Base-by-base conservation (phyloP, 1,284 basidiomycete genomes). In the Exobasidium rhododendri region DNA sequence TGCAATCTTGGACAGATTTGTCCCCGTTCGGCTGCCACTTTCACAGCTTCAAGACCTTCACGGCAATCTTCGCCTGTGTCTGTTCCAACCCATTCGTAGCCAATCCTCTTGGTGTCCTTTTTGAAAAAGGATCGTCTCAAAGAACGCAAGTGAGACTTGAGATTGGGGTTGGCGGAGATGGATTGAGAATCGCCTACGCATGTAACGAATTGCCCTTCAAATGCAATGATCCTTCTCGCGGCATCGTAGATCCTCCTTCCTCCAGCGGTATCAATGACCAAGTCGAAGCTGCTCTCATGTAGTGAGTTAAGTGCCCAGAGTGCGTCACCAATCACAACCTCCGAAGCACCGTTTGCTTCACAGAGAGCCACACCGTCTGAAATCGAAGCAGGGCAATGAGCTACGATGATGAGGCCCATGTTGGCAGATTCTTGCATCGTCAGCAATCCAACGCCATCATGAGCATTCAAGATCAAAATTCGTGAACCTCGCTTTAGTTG, bases 391-490 rank as follows among this genome's bases (percentile, higher is more conserved):
- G 81, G 80, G 51, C 79, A 79, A 55, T 82, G 82, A 0, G 80
- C 81, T 2, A 81, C 78, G 43, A 82, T 77, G 65, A 81, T 77
- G 22, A 82, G 68, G 20, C 81, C 80, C 29, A 81, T 67, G 17
- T 73, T 70, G 10, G 64, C 67, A 3, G 74, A 75, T 58, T 81
- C 78, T 58, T 82, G 81, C 60, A 82, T 75, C 43, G 80, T 79
- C 47, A 82, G 65, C 53, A 77, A 63, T 4, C 81, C 82, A 28
- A 82, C 71, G 7, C 80, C 81, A 56, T 80, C 74, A 68, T 82
- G 81, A 6, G 81, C 82, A 56, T 81, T 80, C 49, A 82, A 68
- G 47, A 82, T 78, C 50, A 82, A 72, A 20, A 82, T 71, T 45
- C 80, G 67, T 1, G 70, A 58, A 1, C 81, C 82, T 10, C 75